A percentile compares a stretch with the other conserved stretches of the same genome.
Evolutionary conservation across 2,329 filamentous ascomycete species (phyloP).

Genomic region (Mollisiaceae sp.): DNA sequence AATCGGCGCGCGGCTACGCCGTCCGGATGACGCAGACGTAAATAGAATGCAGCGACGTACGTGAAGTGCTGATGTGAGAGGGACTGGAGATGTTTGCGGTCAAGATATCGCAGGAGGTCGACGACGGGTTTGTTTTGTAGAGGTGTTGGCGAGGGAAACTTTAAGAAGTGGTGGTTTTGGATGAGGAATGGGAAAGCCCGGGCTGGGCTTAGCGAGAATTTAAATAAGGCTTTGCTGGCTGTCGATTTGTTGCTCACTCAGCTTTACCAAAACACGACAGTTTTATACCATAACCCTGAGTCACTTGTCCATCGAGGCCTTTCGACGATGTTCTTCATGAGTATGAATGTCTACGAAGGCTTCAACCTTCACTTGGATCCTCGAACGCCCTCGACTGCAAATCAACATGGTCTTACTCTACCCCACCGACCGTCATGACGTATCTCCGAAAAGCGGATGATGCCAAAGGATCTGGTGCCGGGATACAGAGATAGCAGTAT

Average conservation of each 20-base stretch:
- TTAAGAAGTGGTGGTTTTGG: background rate
- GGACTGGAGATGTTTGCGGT: slow-evolving; percentile 5
- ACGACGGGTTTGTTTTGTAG: slow-evolving; percentile 11
- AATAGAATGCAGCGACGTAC: slow-evolving; percentile 23
- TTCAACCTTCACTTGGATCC: background rate
- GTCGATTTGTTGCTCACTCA: slow-evolving; percentile 5
- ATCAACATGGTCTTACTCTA: background rate
- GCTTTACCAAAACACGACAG: background rate
- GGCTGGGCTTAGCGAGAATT: slow-evolving; percentile 17
- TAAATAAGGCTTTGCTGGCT: slow-evolving; percentile 2
- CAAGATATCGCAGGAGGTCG: background rate
- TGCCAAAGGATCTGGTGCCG: slow-evolving; percentile 6
- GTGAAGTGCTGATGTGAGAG: slow-evolving; percentile 15
- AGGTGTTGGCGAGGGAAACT: slow-evolving; percentile 11
- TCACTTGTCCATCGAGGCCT: background rate
- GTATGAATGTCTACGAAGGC: background rate
- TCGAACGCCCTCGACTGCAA: background rate
- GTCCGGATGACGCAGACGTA: slow-evolving; percentile 24
- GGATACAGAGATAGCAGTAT: slow-evolving; percentile 9
- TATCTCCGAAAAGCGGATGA: slow-evolving; percentile 6
- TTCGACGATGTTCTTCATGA: slow-evolving; percentile 5
- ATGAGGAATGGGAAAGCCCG: slow-evolving; percentile 6
- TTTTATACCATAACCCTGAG: background rate
- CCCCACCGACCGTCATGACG: slow-evolving; percentile 6
- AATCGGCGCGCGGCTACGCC: slow-evolving; percentile 33